Conservation (phyloP, 805 yeast species). For the Ogataea pignaliae region DNA sequence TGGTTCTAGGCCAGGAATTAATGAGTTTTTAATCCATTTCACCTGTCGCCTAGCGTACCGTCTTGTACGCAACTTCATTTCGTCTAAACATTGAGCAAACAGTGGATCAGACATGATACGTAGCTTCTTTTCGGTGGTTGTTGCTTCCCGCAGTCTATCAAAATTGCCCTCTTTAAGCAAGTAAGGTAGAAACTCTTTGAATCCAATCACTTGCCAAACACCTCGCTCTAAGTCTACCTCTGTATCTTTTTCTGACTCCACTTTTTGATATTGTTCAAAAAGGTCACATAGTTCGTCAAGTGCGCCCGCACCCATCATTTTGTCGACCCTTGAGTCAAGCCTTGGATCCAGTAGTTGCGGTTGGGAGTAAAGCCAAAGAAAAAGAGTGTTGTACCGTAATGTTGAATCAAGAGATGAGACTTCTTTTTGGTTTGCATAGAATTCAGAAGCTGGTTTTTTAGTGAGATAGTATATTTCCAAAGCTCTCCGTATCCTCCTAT, state of each 20-base stretch:
- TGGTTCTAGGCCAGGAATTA: conserved; percentile 54
- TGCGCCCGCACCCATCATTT: conserved; percentile 72
- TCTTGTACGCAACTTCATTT: conserved; percentile 81
- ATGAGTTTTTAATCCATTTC: conserved; percentile 79
- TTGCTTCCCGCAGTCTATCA: conserved; percentile 1
- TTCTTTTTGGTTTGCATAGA: conserved; percentile 57
- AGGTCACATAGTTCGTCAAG: conserved; percentile 62
- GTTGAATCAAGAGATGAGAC: conserved; percentile 40
- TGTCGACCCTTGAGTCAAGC: conserved; percentile 76
- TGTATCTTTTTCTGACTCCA: conserved; percentile 24
- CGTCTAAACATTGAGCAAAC: conserved; percentile 48
- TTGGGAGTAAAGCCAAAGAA: conserved; percentile 81
- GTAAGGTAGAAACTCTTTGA: conserved; percentile 78
- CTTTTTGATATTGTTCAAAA: conserved; percentile 38
- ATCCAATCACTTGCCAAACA: conserved; percentile 93
- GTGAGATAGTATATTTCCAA: conserved; percentile 72
- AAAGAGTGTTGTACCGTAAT: conserved; percentile 55
- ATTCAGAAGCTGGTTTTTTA: conserved; percentile 62
- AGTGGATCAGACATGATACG: conserved; percentile 8
- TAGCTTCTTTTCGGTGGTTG: neutral
- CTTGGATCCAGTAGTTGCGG: conserved; percentile 52
- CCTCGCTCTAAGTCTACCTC: conserved; percentile 62
- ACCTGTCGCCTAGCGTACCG: conserved; percentile 85
- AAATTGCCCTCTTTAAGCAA: conserved; percentile 24
- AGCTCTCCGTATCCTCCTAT: conserved; percentile 72